Base-by-base conservation (phyloP, 352 stramenopile species). In the Thalassiosira livingstoniorum region DNA sequence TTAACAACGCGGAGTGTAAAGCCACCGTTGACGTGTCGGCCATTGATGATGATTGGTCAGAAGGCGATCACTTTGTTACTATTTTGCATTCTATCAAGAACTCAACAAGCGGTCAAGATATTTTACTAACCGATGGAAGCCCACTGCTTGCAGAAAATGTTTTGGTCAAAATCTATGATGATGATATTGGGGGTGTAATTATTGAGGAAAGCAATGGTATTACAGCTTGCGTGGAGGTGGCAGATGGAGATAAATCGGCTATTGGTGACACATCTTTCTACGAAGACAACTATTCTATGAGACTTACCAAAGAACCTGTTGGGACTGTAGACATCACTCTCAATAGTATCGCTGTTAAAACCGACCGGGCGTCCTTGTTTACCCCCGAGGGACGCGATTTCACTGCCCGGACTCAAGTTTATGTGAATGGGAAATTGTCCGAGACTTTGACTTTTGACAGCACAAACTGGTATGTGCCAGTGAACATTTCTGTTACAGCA, bases 61-160 rank as follows among this genome's bases (percentile, higher is more conserved):
- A 87, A 75, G 80, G 80, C 34, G 58, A 83, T 68, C 80, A 87
- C 32, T 87, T 75, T 39, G 77, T 80, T 4, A 85, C 63, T 39
- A 71, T 87, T 27, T 23, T 65, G 53, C 80, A 87, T 37, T 42
- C 37, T 60, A 70, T 85, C 0, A 62, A 23, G 31, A 68, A 77
- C 34, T 25, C 4, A 4, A 65, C 18, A 51, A 62, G 54, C 27
- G 68, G 60, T 23, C 47, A 82, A 58, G n/a, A 29, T 35, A 81
- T 87, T 13, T 29, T 80, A 31, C 71, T 87, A 5, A 61, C 53
- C 21, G 75, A 85, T 68, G 60, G 43, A 23, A 71, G 29, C 54
- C 23, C 54, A 43, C 63, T 87, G 2, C 35, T 81, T 66, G 75
- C 80, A 45, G 21, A n/a, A 1, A 84, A 84, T 74, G 53, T 87